Base-by-base conservation (phyloP, 1,284 basidiomycete genomes). In the Ustanciosporium gigantosporum region DNA sequence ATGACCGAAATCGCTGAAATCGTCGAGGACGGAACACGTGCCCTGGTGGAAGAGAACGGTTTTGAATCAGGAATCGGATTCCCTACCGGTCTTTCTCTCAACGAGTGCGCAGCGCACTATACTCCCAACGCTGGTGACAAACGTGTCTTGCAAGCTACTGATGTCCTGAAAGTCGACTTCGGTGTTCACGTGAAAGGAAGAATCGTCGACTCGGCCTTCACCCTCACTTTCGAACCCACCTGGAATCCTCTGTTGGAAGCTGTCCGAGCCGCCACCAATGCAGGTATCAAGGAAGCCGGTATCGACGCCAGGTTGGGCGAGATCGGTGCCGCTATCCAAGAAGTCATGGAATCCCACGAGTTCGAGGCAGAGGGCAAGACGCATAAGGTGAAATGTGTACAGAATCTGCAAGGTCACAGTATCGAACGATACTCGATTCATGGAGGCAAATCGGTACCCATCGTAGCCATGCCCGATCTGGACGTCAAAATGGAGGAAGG, bases 321-420 rank as follows among this genome's bases (percentile, higher is more conserved):
- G 76, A 84, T 99, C 29, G 95, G 88, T 6, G 92, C 86, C 0
- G 84, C 85, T 31, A 93, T 98, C 53, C 94, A 99, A 78, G 95
- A 99, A 79, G 93, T 92, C 3, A 98, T 99, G 95, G 93, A 97
- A 78, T 91, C 89, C 4, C 96, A 97, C 77, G 95, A 98, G 78
- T 92, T 98, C 16, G 91, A 93, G 74, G 85, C 92, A 17, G 83
- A 86, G 23, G 89, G 91, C 29, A 91, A 93, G 78, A 83, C 87
- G 29, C 73, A 87, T 66, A 91, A 88, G 52, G 75, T 77, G 45
- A 76, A 76, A 60, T 72, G 71, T 38, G 60, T 77, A 13, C 64
- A 70, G 43, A 77, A 77, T 58, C 69, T 77, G 40, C 71, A 76
- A 50, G 75, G 75, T 7, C 75, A 77, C 68, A 70, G 58, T 56